These are phyloP conservation scores for Chlorella sp. DNA, from an alignment of 139 green algal genomes.

Conservation along the genomic window DNA sequence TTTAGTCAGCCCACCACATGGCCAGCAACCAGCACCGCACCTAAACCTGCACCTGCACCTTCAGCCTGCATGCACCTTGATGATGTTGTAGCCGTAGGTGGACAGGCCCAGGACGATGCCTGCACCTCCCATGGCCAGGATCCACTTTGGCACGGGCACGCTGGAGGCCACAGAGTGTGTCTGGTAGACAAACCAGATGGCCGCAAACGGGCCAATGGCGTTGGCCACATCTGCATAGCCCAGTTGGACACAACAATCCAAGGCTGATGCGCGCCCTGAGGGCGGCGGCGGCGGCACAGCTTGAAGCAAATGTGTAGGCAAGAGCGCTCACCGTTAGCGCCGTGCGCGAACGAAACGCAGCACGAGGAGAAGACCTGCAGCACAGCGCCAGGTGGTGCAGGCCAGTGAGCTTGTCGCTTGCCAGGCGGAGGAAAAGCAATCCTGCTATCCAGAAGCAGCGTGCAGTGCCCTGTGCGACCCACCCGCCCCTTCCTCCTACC, in stretches of 20 bases:
- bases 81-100: conserved; percentile 57
- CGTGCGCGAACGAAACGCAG: conserved; percentile 24
- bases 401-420: too few relatives aligned
- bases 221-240: conserved; percentile 88
- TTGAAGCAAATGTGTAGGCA: too few relatives aligned
- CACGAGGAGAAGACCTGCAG: conserved; percentile 16
- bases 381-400: too few relatives aligned
- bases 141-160: conserved; percentile 53
- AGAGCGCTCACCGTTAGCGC: too few relatives aligned
- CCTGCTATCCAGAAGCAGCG: too few relatives aligned
- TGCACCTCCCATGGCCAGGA: conserved; percentile 61
- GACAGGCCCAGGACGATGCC: conserved; percentile 75
- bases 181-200: conserved; percentile 32
- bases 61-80: conserved; percentile 7
- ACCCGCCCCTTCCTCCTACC: conserved; percentile 20
- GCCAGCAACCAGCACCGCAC: not conserved
- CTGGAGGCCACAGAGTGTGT: conserved; percentile 13
- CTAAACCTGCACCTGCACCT: not conserved
- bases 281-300: too few relatives aligned
- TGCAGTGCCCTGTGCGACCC: too few relatives aligned
- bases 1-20: not conserved
- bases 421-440: too few relatives aligned
- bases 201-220: conserved; percentile 25
- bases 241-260: too few relatives aligned
- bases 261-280: too few relatives aligned